These are phyloP conservation scores for Rhizopus microsporus DNA, from an alignment of 371 early-diverging fungal species.

Conservation along the genomic window DNA sequence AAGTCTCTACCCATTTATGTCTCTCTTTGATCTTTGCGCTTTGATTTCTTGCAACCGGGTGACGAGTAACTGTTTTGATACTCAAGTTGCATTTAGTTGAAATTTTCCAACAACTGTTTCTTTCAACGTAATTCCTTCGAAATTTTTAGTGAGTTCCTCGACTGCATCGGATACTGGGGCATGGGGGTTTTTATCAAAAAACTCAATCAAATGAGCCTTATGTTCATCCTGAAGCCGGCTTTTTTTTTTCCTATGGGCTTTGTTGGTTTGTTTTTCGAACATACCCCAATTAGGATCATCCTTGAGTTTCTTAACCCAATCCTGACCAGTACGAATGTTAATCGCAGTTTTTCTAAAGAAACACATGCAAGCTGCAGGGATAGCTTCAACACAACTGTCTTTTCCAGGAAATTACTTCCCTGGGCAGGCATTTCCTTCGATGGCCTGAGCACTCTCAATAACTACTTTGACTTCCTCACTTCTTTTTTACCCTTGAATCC, in stretches of 20 bases:
- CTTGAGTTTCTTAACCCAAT: too few relatives aligned
- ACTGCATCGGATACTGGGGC: not conserved
- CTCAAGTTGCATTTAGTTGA: conserved; percentile 4
- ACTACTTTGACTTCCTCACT: too few relatives aligned
- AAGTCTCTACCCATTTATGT: conserved; percentile 11
- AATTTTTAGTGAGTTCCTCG: not conserved
- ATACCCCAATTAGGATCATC: not conserved
- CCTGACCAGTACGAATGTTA: too few relatives aligned
- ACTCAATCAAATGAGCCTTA: conserved; percentile 3
- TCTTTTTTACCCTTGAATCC: too few relatives aligned
- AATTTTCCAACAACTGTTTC: conserved; percentile 10
- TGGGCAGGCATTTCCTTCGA: too few relatives aligned
- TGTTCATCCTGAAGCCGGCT: not conserved
- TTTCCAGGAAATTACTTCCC: too few relatives aligned
- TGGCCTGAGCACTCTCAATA: too few relatives aligned
- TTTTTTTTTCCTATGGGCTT: too few relatives aligned
- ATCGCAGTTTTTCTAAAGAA: not conserved
- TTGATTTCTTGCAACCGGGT: conserved; percentile 11
- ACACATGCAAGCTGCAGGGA: too few relatives aligned
- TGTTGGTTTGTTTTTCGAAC: too few relatives aligned
- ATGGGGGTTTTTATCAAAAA: conserved; percentile 9
- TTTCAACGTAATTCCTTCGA: conserved; percentile 5
- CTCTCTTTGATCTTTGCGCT: conserved; percentile 11
- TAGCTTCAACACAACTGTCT: too few relatives aligned
- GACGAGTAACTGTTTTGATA: conserved; percentile 7